Conservation (phyloP, 2,329 filamentous ascomycete genomes). For the Xylaria sp. region DNA sequence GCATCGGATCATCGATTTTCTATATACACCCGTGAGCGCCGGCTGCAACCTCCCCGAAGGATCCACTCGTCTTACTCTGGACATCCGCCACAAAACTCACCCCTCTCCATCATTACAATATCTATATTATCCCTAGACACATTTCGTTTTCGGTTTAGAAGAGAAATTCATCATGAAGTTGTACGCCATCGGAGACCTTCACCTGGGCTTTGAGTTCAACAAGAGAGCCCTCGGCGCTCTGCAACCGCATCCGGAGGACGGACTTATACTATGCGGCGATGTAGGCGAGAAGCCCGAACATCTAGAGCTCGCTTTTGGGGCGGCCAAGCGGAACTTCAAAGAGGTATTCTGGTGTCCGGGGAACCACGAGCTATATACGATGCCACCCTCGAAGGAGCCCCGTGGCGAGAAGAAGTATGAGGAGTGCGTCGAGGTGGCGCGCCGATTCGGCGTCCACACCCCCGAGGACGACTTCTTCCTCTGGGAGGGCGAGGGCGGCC, state of each 20-base stretch:
- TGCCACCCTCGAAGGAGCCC: slow-evolving; percentile 52
- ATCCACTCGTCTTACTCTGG: slow-evolving; percentile 24
- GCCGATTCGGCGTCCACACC: slow-evolving; percentile 62
- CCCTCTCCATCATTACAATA: slow-evolving; percentile 9
- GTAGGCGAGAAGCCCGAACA: slow-evolving; percentile 53
- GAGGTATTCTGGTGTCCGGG: slow-evolving; percentile 66
- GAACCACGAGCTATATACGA: slow-evolving; percentile 68
- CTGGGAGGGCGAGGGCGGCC: slow-evolving; percentile 63
- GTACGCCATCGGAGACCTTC: slow-evolving; percentile 54
- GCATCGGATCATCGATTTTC: neutral
- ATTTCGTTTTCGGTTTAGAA: neutral
- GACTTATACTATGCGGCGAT: slow-evolving; percentile 53
- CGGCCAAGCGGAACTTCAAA: slow-evolving; percentile 48
- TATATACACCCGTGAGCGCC: neutral
- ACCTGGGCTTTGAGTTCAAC: slow-evolving; percentile 52
- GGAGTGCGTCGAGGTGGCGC: slow-evolving; percentile 64
- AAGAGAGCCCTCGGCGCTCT: slow-evolving; percentile 48
- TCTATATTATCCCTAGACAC: neutral
- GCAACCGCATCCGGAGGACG: slow-evolving; percentile 50
- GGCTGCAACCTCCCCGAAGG: slow-evolving; percentile 17
- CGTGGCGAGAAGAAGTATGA: slow-evolving; percentile 65
- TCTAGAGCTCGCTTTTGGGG: slow-evolving; percentile 50
- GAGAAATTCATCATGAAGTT: slow-evolving; percentile 45
- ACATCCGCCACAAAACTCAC: slow-evolving; percentile 20
- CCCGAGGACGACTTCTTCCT: slow-evolving; percentile 66